Evolutionary conservation across 2,329 filamentous ascomycete genomes (phyloP), one percentile per base, ranked within the genome.

Genomic region (Colletotrichum viniferum): DNA sequence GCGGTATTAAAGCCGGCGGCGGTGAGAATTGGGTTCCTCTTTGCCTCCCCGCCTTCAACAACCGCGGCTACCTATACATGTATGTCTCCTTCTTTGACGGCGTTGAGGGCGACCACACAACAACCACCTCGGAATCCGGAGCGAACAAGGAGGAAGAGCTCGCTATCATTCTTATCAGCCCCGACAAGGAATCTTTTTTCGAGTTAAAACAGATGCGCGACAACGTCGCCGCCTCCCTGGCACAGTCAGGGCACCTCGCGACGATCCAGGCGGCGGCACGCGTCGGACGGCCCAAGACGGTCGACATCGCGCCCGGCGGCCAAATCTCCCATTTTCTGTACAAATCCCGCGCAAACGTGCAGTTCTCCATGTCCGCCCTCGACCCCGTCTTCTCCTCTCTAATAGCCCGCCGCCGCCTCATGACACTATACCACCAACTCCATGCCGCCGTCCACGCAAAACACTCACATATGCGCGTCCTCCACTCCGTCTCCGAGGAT

Each of bases 11-110:
- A 82, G 94, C 95, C 24, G 96, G 95, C 7, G 96, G 90, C 52
- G 97, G 96, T 34, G 97, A 99, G 84, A 98, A 96, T 80, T 99
- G 97, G 97, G 96, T 98, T 63, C 97, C 97, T 0, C 89, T 99
- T 8, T 99, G 97, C 80, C 90, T 99, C 4, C 97, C 97, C 1
- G 96, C 96, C 7, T 99, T 99, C 86, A 99, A 99, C 86, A 98
- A 95, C 83, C 94, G 93, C 67, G 97, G 97, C 30, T 99, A 98
- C 82, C 89, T 99, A 2, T 98, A 99, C 87, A 98, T 99, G 96
- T 99, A 98, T 81, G 97, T 99, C 82, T 98, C 95, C 87, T 99
- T 98, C 83, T 91, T 99, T 77, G 92, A 95, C 79, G 88, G 91
- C 48, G 87, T 89, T 58, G 84, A 88, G 28, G 87, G 86, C 84